These are phyloP conservation scores for Podaxis sp. DNA, from an alignment of 768 basidiomycete species.

Conservation along the genomic window DNA sequence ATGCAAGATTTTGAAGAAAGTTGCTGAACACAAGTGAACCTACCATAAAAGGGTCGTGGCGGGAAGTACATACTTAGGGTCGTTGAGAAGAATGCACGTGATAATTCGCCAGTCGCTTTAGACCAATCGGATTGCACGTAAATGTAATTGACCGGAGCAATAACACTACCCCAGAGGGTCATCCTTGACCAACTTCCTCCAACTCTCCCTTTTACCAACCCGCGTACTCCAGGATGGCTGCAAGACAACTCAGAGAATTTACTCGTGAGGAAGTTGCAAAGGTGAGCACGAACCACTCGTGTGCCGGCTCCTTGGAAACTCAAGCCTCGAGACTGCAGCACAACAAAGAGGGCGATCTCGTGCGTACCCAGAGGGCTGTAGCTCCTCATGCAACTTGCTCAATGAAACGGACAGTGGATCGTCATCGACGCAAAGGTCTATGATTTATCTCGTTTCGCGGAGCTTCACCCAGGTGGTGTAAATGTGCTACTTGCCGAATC, in stretches of 20 bases:
- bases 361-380: slow-evolving; percentile 26
- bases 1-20: too few relatives aligned
- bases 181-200: neutral
- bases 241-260: slow-evolving; percentile 29
- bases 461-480: slow-evolving; percentile 81
- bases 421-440: slow-evolving; percentile 79
- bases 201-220: neutral
- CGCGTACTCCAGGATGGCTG: neutral
- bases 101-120: neutral
- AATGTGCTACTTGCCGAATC: slow-evolving; percentile 64
- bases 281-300: slow-evolving; percentile 31
- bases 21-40: too few relatives aligned
- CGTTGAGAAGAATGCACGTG: neutral
- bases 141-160: neutral
- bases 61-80: neutral
- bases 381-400: neutral
- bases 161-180: neutral
- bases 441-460: slow-evolving; percentile 74
- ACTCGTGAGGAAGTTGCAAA: slow-evolving; percentile 61
- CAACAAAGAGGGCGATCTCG: slow-evolving; percentile 80
- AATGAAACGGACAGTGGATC: slow-evolving; percentile 55
- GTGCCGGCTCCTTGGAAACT: neutral
- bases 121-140: slow-evolving; percentile 5
- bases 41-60: too few relatives aligned
- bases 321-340: slow-evolving; percentile 47